Evolutionary conservation across 176 grass and related monocot species (phyloP).

Genomic region (Phyllostachys edulis): DNA sequence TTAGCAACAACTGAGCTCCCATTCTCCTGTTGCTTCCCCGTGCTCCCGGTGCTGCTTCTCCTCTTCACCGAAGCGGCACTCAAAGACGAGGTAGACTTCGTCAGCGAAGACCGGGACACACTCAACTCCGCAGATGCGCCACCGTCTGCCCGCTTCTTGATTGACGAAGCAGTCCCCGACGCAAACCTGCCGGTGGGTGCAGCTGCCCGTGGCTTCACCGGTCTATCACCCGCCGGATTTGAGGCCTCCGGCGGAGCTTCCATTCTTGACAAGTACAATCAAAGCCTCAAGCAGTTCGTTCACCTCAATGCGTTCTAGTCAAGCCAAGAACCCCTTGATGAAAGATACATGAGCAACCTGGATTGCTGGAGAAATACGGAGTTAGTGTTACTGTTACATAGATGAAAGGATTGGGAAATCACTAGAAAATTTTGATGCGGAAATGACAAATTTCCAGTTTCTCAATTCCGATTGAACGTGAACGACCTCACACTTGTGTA

Average conservation of each 20-base stretch:
- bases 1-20: conserved; percentile 39
- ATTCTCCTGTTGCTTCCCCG: conserved; percentile 42
- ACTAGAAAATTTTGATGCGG: conserved; percentile 7
- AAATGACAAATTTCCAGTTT: neutral
- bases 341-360: conserved; percentile 29
- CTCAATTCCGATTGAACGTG: neutral
- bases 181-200: conserved; percentile 26
- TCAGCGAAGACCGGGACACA: conserved; percentile 24
- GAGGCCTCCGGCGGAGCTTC: conserved; percentile 31
- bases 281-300: neutral
- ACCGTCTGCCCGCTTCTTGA: conserved; percentile 38
- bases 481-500: neutral
- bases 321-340: neutral
- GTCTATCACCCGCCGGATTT: conserved; percentile 27
- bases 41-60: conserved; percentile 52
- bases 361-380: neutral
- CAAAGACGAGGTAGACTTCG: conserved; percentile 23
- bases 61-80: conserved; percentile 35
- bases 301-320: conserved; percentile 2
- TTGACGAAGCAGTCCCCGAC: conserved; percentile 29
- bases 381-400: neutral
- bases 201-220: conserved; percentile 22
- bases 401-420: neutral
- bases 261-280: conserved; percentile 30
- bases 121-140: neutral